Evolutionary conservation across 352 stramenopile genomes (phyloP).

Genomic region (Phytophthora europaea): DNA sequence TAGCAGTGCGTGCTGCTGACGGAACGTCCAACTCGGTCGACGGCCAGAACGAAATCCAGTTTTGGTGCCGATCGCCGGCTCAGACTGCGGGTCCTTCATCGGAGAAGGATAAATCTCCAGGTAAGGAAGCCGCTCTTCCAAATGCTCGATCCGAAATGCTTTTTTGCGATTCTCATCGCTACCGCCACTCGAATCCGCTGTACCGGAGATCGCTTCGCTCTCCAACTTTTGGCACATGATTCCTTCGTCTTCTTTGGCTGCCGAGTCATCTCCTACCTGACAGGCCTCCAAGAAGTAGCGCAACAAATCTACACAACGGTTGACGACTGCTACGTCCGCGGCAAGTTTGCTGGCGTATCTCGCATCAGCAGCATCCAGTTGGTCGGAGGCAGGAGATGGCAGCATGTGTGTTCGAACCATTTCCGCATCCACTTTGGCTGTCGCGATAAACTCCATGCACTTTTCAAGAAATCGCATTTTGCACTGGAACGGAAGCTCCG

Average conservation of each 20-base stretch:
- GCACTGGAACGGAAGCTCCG: slow-evolving; percentile 33
- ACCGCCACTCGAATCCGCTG: slow-evolving; percentile 6
- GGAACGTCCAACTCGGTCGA: slow-evolving; percentile 74
- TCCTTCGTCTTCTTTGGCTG: slow-evolving; percentile 16
- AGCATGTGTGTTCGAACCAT: not conserved
- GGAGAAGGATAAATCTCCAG: slow-evolving; percentile 76
- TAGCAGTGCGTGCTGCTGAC: slow-evolving; percentile 61
- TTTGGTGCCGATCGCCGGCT: not conserved
- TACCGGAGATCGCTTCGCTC: not conserved
- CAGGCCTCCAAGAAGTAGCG: slow-evolving; percentile 76
- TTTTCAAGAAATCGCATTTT: slow-evolving; percentile 68
- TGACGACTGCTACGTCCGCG: slow-evolving; percentile 37
- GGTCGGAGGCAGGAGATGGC: not conserved
- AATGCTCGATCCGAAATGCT: slow-evolving; percentile 49
- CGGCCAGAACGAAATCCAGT: slow-evolving; percentile 35
- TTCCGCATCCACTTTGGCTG: slow-evolving; percentile 42
- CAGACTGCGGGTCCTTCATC: slow-evolving; percentile 53
- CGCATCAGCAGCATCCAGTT: not conserved
- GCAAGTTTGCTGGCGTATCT: slow-evolving; percentile 4
- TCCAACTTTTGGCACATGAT: slow-evolving; percentile 13
- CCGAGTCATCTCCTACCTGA: slow-evolving; percentile 23
- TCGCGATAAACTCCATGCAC: slow-evolving; percentile 59
- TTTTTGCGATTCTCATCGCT: not conserved
- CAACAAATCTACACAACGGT: slow-evolving; percentile 76
- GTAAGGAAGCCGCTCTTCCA: slow-evolving; percentile 66